phyloP scores from a whole-genome alignment of 208 protist genomes.

The Crithidia sp. region DNA sequence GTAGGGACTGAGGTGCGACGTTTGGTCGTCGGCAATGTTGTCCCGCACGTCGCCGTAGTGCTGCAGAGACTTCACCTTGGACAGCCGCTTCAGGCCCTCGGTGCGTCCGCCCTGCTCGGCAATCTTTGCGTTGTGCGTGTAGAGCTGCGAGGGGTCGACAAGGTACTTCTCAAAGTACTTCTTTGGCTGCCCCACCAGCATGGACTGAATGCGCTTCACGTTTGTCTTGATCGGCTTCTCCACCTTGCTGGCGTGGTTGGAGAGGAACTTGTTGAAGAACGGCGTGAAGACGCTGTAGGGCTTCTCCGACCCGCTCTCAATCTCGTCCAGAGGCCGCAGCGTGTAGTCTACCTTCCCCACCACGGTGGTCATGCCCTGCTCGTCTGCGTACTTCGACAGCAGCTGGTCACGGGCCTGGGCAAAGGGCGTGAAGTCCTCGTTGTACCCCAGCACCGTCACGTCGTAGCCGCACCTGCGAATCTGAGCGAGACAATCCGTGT shows the following conservation, averaged over 20 bases:
- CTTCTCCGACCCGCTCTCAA: conserved; percentile 37
- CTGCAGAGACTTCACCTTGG: conserved; percentile 28
- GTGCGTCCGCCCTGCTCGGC: conserved; percentile 54
- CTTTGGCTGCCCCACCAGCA: conserved; percentile 31
- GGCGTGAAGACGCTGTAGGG: conserved; percentile 83
- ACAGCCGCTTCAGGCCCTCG: conserved; percentile 44
- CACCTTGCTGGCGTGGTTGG: conserved; percentile 43
- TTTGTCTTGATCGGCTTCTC: conserved; percentile 18
- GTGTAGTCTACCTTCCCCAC: conserved; percentile 58
- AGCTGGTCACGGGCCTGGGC: conserved; percentile 52
- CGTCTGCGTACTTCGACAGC: conserved; percentile 47
- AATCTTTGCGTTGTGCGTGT: conserved; percentile 33
- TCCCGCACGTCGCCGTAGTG: conserved; percentile 57
- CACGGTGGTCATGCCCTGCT: conserved; percentile 36
- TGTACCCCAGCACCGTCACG: conserved; percentile 65
- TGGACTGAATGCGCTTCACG: conserved; percentile 28
- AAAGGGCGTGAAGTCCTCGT: conserved; percentile 80
- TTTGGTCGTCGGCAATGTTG: conserved; percentile 57
- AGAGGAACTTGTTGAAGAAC: conserved; percentile 64
- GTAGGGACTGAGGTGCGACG: conserved; percentile 76
- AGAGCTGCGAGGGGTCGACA: conserved; percentile 30
- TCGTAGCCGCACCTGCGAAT: conserved; percentile 48
- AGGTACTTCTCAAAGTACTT: conserved; percentile 18
- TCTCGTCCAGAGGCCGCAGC: conserved; percentile 48
- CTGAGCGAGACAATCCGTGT: conserved; percentile 47